Base-by-base conservation (phyloP, 345 rosid genomes). In the Eutrema heterophyllum region DNA sequence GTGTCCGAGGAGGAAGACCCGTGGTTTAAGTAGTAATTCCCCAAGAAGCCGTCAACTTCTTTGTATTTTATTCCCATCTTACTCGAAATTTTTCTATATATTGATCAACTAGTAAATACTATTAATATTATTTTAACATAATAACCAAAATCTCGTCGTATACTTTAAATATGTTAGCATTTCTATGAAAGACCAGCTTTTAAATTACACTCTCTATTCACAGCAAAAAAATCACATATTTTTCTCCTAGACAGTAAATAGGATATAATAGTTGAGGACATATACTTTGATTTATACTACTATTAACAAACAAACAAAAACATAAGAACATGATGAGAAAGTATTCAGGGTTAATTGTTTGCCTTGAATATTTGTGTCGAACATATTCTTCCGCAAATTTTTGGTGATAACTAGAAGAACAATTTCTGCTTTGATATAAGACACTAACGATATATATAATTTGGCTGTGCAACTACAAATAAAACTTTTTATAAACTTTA, bases 1-100 rank as follows among this genome's bases (percentile, higher is more conserved):
- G 56, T 44, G 65, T 45, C 71, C 77, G 71, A 64, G 77, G 64
- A 64, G 64, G 21, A 53, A n/a, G 38, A 36, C 63, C 18, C 63
- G 2, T 33, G 63, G 48, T 54, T 73, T 73, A 64, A 5, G 71
- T 73, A 64, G 40, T 73, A 44, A 64, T 73, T 72, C 0, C 15
- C 45, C 53, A 70, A 5, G 40, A 16, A 43, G 33, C 44, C 64
- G 45, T 69, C 73, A 56, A 56, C 55, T 56, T 54, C 61, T 38
- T 10, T 55, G 24, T 55, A 26, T 41, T 12, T 43, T 7, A 41
- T 61, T 21, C 36, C 52, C 67, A 29, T 41, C 35, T 4, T 11
- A 21, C 24, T 21, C 24, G 5, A 3, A 5, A 0, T 4, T 54
- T 32, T 30, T 2, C 10, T 30, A 4, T n/a, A n/a, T n/a, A n/a